Evolutionary conservation across 2,329 filamentous ascomycete species (phyloP), one percentile per base, ranked within the genome.

Genomic region (Nemania sp.): DNA sequence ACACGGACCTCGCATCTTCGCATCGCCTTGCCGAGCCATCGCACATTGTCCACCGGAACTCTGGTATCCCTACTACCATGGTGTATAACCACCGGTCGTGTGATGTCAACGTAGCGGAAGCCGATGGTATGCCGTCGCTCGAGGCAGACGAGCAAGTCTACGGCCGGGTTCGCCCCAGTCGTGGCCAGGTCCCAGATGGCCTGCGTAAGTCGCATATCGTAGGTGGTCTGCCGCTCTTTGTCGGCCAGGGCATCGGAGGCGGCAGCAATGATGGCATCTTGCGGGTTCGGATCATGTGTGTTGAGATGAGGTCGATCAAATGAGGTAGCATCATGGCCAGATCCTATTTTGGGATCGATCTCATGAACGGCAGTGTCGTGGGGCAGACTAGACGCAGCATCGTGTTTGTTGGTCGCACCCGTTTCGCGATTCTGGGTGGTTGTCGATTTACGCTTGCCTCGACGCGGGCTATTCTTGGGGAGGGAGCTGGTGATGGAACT

Each of bases 71-170:
- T 86, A 66, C 85, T 90, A 31, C 94, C 94, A 69, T 99, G 94
- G 66, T 97, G 93, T 61, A 99, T 96, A 20, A 97, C 88, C 0
- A 97, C 89, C 0, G 90, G 84, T 7, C 91, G 84, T 5, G 89
- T 95, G 61, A 99, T 96, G 68, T 99, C 94, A 15, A 96, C 93
- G 68, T 99, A 99, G 44, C 92, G 86, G 75, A 99, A 99, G 0
- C 94, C 94, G 64, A 99, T 96, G 0, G 89, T 86, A 65, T 96
- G 91, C 23, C 90, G 83, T 19, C 94, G 85, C 72, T 99, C 94
- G 1, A 99, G 79, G 68, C 94, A 99, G 5, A 97, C 89, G 1
- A 99, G 78, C 15, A 99, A 76, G 70, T 99, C 94, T 0, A 96
- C 90, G 0, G 94, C 93, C 0, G 94, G 94, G 68, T 99, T 97